These are phyloP conservation scores for Castanospermum australe DNA, from an alignment of 306 rosid genomes.

Conservation along the genomic window DNA sequence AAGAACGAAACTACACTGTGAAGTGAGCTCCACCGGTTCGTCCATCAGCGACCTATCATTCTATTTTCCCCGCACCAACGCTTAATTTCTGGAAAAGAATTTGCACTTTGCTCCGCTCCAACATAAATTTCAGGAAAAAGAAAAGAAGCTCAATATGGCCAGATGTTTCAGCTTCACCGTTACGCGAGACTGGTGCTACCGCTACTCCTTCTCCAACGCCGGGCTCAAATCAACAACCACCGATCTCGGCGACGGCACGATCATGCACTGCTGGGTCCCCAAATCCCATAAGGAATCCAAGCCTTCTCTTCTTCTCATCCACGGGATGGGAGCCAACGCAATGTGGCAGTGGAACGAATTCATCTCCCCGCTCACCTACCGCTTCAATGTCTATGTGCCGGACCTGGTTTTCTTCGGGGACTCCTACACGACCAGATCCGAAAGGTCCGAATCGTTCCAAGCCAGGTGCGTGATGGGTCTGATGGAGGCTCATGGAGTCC, in stretches of 20 bases:
- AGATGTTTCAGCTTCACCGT: slow-evolving; percentile 56
- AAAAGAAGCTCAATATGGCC: slow-evolving; percentile 30
- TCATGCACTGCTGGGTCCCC: slow-evolving; percentile 92
- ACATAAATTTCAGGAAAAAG: not conserved
- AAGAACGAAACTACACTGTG: not conserved
- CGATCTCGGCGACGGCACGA: slow-evolving; percentile 74
- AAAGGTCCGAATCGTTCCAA: slow-evolving; percentile 70
- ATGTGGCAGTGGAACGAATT: slow-evolving; percentile 91
- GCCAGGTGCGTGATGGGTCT: slow-evolving; percentile 61
- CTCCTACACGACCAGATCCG: slow-evolving; percentile 62
- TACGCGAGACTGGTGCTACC: slow-evolving; percentile 45
- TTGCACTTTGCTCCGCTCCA: not conserved
- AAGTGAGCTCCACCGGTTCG: not conserved
- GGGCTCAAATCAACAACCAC: slow-evolving; percentile 79
- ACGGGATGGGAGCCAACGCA: slow-evolving; percentile 93
- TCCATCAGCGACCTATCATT: not conserved
- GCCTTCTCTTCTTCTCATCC: slow-evolving; percentile 69
- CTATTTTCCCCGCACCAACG: not conserved
- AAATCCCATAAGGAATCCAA: slow-evolving; percentile 38
- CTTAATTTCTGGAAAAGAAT: not conserved
- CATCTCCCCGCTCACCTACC: slow-evolving; percentile 50
- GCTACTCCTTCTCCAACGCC: slow-evolving; percentile 53
- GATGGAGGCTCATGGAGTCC: slow-evolving; percentile 62
- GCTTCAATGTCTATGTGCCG: slow-evolving; percentile 87
- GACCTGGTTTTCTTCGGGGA: slow-evolving; percentile 89